phyloP scores from a whole-genome alignment of 2,329 filamentous ascomycete genomes.

The Fusarium sp. region DNA sequence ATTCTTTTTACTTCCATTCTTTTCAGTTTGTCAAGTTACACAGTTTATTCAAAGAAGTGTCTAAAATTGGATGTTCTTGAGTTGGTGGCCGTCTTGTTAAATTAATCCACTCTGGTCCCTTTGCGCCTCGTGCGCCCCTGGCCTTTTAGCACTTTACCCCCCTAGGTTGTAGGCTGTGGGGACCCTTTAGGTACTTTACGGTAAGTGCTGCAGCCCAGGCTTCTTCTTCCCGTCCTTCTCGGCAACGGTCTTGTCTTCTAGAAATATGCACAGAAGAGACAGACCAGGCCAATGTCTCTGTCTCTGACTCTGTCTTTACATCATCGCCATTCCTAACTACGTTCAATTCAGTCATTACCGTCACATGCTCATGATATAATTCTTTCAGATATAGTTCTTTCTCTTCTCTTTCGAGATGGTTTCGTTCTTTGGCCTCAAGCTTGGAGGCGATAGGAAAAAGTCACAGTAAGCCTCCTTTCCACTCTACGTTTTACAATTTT shows the following conservation, averaged over 20 bases:
- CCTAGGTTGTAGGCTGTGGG: conserved; percentile 5
- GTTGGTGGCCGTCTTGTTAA: conserved; percentile 19
- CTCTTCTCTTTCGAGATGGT: conserved; percentile 58
- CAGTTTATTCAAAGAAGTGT: background rate
- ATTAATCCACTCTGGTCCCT: conserved; percentile 34
- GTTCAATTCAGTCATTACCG: background rate
- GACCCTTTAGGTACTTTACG: conserved; percentile 29
- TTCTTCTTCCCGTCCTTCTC: conserved; percentile 15
- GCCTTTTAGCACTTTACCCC: background rate
- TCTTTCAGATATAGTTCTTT: background rate
- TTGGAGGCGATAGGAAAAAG: conserved; percentile 69
- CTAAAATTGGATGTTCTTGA: conserved; percentile 28
- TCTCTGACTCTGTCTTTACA: conserved; percentile 11
- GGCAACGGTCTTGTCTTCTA: conserved; percentile 32
- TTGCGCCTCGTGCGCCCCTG: conserved; percentile 33
- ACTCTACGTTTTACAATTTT: background rate
- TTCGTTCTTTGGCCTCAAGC: conserved; percentile 68
- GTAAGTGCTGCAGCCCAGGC: conserved; percentile 28
- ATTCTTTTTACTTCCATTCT: background rate
- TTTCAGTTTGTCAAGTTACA: background rate
- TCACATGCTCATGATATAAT: conserved; percentile 31
- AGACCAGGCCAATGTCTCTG: background rate
- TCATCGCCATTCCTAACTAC: conserved; percentile 1
- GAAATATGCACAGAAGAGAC: conserved; percentile 30
- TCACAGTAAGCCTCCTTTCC: conserved; percentile 54